phyloP scores from a whole-genome alignment of 2,329 filamentous ascomycete genomes.

The Fonsecaea multimorphosa region DNA sequence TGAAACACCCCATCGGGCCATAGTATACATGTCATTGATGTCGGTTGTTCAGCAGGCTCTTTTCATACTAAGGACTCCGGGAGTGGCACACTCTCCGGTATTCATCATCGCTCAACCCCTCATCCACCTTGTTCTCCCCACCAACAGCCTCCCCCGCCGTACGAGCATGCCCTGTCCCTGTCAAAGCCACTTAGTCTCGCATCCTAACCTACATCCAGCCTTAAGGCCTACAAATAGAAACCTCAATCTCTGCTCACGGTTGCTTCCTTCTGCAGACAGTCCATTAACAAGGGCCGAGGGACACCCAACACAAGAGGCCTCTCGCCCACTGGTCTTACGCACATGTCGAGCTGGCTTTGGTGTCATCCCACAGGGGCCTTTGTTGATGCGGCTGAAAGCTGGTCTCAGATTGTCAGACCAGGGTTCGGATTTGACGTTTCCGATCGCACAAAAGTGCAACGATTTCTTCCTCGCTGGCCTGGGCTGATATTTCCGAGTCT shows the following conservation, averaged over 20 bases:
- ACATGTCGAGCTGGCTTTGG: neutral
- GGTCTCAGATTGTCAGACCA: constrained; percentile 12
- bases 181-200: constrained; percentile 15
- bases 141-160: neutral
- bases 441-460: constrained; percentile 26
- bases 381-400: constrained; percentile 19
- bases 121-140: neutral
- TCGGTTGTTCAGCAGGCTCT: neutral
- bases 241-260: constrained; percentile 1
- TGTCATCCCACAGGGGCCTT: neutral
- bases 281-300: neutral
- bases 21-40: neutral
- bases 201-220: constrained; percentile 8
- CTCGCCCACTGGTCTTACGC: neutral
- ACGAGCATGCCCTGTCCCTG: constrained; percentile 1
- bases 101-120: neutral
- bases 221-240: constrained; percentile 22
- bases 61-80: neutral
- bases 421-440: constrained; percentile 12
- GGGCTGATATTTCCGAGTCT: constrained; percentile 4
- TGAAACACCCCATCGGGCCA: neutral
- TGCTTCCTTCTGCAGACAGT: neutral
- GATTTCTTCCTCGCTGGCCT: neutral
- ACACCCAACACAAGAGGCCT: neutral
- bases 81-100: neutral